Percentiles rank a stretch among this genome's conserved stretches.
Evolutionary conservation across 2,329 filamentous ascomycete genomes (phyloP).

Genomic region (Colletotrichum navitas): DNA sequence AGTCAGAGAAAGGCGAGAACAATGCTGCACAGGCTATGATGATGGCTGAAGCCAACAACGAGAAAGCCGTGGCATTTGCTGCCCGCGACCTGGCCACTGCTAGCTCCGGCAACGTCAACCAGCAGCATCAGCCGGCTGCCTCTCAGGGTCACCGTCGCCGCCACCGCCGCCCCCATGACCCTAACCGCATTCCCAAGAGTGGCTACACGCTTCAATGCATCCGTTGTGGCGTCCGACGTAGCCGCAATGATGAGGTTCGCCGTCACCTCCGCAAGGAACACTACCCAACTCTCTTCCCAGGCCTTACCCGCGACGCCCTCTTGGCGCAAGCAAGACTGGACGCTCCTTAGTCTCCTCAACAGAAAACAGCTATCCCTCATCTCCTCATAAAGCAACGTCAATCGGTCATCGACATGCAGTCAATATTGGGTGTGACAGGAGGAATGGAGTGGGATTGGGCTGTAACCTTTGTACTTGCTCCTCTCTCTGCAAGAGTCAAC

Average conservation of each 20-base stretch:
- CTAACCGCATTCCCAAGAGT: background rate
- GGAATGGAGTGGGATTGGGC: background rate
- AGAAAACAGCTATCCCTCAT: background rate
- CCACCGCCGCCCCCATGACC: background rate
- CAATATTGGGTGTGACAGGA: background rate
- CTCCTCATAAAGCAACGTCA: no score
- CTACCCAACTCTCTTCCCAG: background rate
- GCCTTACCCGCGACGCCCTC: background rate
- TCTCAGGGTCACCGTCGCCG: background rate
- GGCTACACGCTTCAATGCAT: background rate
- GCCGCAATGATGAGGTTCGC: background rate
- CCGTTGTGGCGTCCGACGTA: background rate
- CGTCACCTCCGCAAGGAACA: background rate
- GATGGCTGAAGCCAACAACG: background rate
- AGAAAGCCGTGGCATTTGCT: background rate
- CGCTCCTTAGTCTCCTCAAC: background rate
- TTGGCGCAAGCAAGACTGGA: background rate
- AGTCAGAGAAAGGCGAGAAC: background rate
- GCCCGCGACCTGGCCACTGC: background rate
- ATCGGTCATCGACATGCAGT: background rate
- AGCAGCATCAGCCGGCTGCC: background rate
- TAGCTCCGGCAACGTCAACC: background rate
- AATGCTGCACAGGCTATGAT: background rate
- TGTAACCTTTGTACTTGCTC: background rate
- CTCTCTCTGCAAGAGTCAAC: background rate